Evolutionary conservation across 805 yeast genomes (phyloP), one percentile per base, ranked within the genome.

Genomic region (Brettanomyces nanus): DNA sequence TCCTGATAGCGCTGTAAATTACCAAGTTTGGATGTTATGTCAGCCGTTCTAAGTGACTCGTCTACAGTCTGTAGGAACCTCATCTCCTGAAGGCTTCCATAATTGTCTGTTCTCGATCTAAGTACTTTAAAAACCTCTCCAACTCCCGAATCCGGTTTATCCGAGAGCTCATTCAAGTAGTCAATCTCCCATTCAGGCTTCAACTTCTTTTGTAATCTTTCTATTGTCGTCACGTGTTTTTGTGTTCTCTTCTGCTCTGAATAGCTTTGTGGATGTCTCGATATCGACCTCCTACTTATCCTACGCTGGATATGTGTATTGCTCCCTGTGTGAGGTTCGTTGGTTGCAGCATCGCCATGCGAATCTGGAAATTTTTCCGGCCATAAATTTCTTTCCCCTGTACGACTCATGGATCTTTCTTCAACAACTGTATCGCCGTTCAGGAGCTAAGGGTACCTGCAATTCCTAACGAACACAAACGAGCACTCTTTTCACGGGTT

Each of bases 181-280:
- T 48, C 56, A 13, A 53, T 46, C 38, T 56, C 59, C 53, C 54
- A 49, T 37, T 55, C 61, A 4, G 61, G 57, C 5, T 44, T 44
- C 28, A 58, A 39, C 13, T 44, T 43, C 14, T 23, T 18, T 22
- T 47, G 48, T 38, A 53, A 38, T 25, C 32, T 15, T 5, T 39
- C 45, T 5, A 47, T 33, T 4, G 44, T 31, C 17, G 36, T n/a
- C 10, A 15, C 25, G 5, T 19, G 3, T 2, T 6, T 13, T 27
- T 15, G 25, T 6, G 14, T 7, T 19, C 18, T 10, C 20, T n/a
- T 11, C 35, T 7, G 25, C 15, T 31, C 37, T n/a, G 35, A 23
- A 19, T 37, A 11, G n/a, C 27, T 11, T 11, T 28, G n/a, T 7
- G 37, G 26, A 39, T 54, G 59, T 33, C 49, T 51, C 4, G 61